A percentile compares a stretch with the other conserved stretches of the same genome.
These are phyloP conservation scores for Mollisia scopiformis DNA, from an alignment of 2,329 filamentous ascomycete species.

Conservation along the genomic window DNA sequence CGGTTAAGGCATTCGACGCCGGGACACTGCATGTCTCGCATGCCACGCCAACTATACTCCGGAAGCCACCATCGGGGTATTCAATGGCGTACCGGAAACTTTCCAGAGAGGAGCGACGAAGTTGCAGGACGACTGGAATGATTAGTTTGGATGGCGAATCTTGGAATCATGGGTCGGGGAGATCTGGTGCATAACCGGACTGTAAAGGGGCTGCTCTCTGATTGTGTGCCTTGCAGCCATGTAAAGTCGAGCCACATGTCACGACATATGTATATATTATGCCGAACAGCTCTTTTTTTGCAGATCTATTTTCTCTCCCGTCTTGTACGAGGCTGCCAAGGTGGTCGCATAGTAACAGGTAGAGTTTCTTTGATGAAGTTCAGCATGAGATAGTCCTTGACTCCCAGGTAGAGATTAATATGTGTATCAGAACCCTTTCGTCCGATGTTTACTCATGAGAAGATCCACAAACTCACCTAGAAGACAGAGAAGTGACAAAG, in stretches of 20 bases:
- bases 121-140: not conserved
- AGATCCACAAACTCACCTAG: too few species aligned
- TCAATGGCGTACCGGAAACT: slow-evolving; percentile 12
- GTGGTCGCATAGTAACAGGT: not conserved
- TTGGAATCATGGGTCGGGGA: slow-evolving; percentile 1
- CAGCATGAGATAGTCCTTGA: not conserved
- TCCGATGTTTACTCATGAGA: not conserved
- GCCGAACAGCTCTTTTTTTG: not conserved
- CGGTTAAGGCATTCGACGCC: slow-evolving; percentile 8
- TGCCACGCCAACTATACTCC: slow-evolving; percentile 16
- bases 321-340: not conserved
- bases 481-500: too few species aligned
- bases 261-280: slow-evolving; percentile 14
- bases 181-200: slow-evolving; percentile 7
- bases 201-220: too few species aligned
- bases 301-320: slow-evolving; percentile 5
- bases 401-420: not conserved
- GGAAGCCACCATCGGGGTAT: slow-evolving; percentile 10
- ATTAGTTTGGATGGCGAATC: not conserved
- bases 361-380: not conserved
- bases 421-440: not conserved
- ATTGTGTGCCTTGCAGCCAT: slow-evolving; percentile 9
- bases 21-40: slow-evolving; percentile 14
- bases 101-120: slow-evolving; percentile 9
- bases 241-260: slow-evolving; percentile 2